Conservation (phyloP, 768 basidiomycete genomes). For the Suillus plorans region DNA sequence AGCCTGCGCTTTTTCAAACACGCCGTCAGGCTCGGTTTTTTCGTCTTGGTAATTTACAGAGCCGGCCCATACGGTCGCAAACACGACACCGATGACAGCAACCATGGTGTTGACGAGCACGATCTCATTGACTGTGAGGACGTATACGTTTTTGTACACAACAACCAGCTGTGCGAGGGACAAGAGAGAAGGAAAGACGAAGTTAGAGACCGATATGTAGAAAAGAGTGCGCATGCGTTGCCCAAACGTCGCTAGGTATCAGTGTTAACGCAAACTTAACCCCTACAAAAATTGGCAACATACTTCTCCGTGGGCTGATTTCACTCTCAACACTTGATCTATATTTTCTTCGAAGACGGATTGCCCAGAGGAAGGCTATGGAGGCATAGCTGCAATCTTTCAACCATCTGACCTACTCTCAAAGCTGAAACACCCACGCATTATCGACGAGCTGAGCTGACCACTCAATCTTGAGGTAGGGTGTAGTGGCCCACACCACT, state of each 20-base stretch:
- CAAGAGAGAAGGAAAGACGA: slow-evolving; percentile 38
- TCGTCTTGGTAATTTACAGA: slow-evolving; percentile 1
- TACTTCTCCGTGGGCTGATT: neutral
- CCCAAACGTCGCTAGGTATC: slow-evolving; percentile 9
- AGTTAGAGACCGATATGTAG: slow-evolving; percentile 36
- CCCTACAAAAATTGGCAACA: neutral
- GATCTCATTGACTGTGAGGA: slow-evolving; percentile 6
- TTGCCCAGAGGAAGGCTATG: neutral
- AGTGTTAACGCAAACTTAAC: neutral
- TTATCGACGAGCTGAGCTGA: neutral
- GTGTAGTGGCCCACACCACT: slow-evolving; percentile 6
- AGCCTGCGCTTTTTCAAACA: neutral
- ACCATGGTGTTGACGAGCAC: slow-evolving; percentile 28
- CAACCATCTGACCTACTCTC: neutral
- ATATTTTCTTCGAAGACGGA: neutral
- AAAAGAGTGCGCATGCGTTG: slow-evolving; percentile 32
- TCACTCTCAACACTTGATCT: slow-evolving; percentile 5
- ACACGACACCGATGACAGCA: slow-evolving; percentile 37
- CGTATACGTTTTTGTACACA: slow-evolving; percentile 1
- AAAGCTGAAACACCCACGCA: neutral
- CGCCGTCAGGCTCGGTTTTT: neutral
- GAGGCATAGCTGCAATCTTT: neutral
- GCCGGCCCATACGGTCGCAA: slow-evolving; percentile 36
- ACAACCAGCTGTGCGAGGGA: slow-evolving; percentile 31
- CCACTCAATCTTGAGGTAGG: slow-evolving; percentile 4